Percentiles rank a stretch among this genome's conserved stretches.
These are phyloP conservation scores for Calonectria fujianensis DNA, from an alignment of 2,329 filamentous ascomycete species.

Conservation along the genomic window DNA sequence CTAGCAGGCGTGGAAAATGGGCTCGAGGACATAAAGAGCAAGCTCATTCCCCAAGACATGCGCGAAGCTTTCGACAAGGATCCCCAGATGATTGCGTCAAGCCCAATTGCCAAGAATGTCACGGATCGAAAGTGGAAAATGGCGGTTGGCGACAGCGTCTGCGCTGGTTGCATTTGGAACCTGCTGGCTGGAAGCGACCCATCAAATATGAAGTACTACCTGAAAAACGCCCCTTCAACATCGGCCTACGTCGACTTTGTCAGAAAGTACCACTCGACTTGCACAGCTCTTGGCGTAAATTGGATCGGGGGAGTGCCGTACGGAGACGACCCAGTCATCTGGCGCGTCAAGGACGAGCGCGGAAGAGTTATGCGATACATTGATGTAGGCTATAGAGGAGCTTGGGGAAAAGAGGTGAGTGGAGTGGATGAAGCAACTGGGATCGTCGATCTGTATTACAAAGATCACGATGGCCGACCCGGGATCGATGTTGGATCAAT, in stretches of 20 bases:
- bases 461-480: neutral
- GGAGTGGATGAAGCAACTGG: constrained; percentile 29
- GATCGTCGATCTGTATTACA: neutral
- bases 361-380: constrained; percentile 17
- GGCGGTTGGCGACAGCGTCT: constrained; percentile 18
- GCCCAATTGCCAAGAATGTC: neutral
- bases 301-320: constrained; percentile 35
- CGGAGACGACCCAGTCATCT: constrained; percentile 28
- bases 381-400: neutral
- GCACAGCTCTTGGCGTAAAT: constrained; percentile 26
- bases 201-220: neutral
- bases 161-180: constrained; percentile 31
- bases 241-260: constrained; percentile 21
- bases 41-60: neutral
- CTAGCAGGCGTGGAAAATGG: constrained; percentile 3
- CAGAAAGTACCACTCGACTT: constrained; percentile 24
- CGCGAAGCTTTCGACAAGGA: constrained; percentile 4
- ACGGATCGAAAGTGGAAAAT: neutral
- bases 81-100: neutral
- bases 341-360: constrained; percentile 19
- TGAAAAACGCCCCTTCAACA: neutral
- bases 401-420: neutral
- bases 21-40: constrained; percentile 17
- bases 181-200: neutral
- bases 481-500: constrained; percentile 22